Conservation (phyloP, 768 basidiomycete species). For the Nevesoporus exiguus region DNA sequence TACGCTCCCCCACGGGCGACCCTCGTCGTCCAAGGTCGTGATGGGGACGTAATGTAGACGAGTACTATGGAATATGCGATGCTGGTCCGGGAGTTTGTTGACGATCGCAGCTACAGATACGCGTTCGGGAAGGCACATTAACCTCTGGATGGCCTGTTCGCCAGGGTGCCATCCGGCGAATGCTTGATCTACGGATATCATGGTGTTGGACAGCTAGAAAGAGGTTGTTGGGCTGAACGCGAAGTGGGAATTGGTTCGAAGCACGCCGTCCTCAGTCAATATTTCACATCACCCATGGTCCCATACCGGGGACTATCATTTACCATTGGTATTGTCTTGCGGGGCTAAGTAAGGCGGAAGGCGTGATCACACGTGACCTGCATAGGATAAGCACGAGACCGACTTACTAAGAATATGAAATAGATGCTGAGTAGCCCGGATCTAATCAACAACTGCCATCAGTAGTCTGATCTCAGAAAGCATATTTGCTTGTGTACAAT, state of each 20-base stretch:
- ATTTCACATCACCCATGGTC: background rate
- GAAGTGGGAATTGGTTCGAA: background rate
- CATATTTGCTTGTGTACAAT: no score
- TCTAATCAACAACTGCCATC: no score
- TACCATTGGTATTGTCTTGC: background rate
- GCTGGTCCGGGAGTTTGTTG: constrained; percentile 7
- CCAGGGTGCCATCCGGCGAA: background rate
- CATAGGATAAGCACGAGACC: no score
- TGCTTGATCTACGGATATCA: background rate
- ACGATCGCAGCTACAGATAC: background rate
- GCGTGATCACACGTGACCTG: no score
- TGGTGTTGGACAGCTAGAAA: background rate
- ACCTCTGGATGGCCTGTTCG: background rate
- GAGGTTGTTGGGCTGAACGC: background rate
- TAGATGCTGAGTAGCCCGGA: no score
- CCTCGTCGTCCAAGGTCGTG: constrained; percentile 20
- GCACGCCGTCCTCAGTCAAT: background rate
- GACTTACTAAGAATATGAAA: no score
- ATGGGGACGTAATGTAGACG: constrained; percentile 28
- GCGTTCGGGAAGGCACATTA: background rate
- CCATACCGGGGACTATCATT: background rate
- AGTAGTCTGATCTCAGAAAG: no score
- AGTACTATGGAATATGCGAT: constrained; percentile 31
- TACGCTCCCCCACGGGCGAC: constrained; percentile 34
- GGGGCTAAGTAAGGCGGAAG: background rate